Base-by-base conservation (phyloP, 202 grass and related monocot species). In the Eragrostis tef region DNA sequence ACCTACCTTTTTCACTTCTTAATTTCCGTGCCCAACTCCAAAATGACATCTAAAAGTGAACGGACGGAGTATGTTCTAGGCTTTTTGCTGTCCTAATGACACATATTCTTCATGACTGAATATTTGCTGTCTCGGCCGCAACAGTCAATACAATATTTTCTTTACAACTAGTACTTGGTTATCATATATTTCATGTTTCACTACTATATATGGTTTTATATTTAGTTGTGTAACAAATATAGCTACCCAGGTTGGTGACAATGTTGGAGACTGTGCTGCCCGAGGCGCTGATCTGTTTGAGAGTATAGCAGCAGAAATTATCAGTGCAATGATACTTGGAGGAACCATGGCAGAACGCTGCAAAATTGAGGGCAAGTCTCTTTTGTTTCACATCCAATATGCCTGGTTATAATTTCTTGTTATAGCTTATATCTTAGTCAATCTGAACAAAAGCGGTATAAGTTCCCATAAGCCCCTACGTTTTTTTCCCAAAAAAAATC, bases 281-380 rank as follows among this genome's bases (percentile, higher is more conserved):
- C 90, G 96, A 78, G 96, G 96, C 8, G 96, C 96, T 68, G 96
- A 98, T 90, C 92, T 98, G 68, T 98, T 98, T 81, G 96, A 98
- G 89, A 98, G 96, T 66, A 98, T 98, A 82, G 92, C 96, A 83
- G 96, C 96, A 70, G 96, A 98, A 90, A 98, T 98, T 89, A 98
- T 98, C 68, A 98, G 96, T 85, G 96, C 96, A 65, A 98, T 98
- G 96, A 98, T 98, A 90, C 96, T 98, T 49, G 96, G 96, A 58
- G 96, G 90, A 79, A 93, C 96, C 44, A 98, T 98, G 96, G 96
- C 93, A 66, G 77, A 98, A 11, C 89, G 91, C 78, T 98, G 96
- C 87, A 98, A 98, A 95, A 95, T 98, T 80, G 96, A 98, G 60
- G 96, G 96, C 77, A 91, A 88, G 88, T 31, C 51, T 70, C 74